Conservation (phyloP, 441 rosid species). For the Syzygium syzygioides region DNA sequence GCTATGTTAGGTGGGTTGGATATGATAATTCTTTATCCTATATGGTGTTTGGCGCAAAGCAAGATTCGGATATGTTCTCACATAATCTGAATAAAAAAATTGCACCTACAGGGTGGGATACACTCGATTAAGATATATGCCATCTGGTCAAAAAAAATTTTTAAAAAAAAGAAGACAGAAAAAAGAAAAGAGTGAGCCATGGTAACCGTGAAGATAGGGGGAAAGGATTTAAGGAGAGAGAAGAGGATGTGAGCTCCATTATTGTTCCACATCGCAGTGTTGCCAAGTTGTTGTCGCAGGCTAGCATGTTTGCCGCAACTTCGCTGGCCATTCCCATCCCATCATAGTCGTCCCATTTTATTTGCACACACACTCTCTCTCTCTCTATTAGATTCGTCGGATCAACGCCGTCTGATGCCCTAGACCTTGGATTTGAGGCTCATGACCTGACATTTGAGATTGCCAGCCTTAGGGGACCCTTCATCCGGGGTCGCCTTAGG, state of each 20-base stretch:
- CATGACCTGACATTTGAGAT: neutral
- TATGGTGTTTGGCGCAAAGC: fast-evolving
- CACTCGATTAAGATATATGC: neutral
- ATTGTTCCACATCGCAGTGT: neutral
- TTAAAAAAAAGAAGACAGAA: neutral
- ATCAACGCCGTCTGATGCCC: neutral
- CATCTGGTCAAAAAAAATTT: neutral
- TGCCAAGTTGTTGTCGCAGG: neutral
- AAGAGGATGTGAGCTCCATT: neutral
- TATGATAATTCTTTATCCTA: neutral
- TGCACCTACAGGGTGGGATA: fast-evolving
- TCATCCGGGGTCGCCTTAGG: neutral
- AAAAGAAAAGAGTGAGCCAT: neutral
- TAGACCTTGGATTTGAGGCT: neutral
- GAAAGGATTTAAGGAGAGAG: neutral
- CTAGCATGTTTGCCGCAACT: neutral
- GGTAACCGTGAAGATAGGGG: neutral
- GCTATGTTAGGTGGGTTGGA: fast-evolving
- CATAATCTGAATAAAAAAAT: neutral
- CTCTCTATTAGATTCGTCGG: neutral
- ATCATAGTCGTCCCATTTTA: neutral
- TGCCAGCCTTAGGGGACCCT: neutral
- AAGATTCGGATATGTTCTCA: neutral
- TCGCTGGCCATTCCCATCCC: neutral
- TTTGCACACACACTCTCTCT: neutral